A percentile compares a stretch with the other conserved stretches of the same genome.
phyloP scores from a whole-genome alignment of 2,329 filamentous ascomycete genomes.

The Chrysosporium keratinophilum region DNA sequence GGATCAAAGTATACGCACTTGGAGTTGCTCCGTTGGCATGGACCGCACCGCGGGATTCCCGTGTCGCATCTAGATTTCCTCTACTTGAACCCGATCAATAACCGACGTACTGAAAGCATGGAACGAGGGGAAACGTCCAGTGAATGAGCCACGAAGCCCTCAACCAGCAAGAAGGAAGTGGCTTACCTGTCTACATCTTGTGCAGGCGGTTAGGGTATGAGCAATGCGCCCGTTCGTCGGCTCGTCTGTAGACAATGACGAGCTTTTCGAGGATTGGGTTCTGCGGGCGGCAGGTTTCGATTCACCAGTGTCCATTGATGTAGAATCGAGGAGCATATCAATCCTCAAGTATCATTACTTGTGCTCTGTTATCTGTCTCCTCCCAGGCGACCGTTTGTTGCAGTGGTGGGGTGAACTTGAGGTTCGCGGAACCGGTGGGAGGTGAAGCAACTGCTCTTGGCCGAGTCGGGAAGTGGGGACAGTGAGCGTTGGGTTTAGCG shows the following conservation, averaged over 20 bases:
- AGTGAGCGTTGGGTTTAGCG: neutral
- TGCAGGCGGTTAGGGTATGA: slow-evolving; percentile 15
- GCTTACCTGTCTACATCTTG: slow-evolving; percentile 15
- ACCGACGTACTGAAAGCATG: neutral
- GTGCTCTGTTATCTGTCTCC: neutral
- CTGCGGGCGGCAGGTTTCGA: slow-evolving; percentile 5
- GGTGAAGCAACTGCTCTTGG: neutral
- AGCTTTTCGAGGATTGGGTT: neutral
- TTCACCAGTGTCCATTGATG: slow-evolving; percentile 10
- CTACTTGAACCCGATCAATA: slow-evolving; percentile 36
- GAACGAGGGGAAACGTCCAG: neutral
- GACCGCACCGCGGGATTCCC: slow-evolving; percentile 77
- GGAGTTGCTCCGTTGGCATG: slow-evolving; percentile 84
- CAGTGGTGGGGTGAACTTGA: neutral
- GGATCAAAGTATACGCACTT: slow-evolving; percentile 94
- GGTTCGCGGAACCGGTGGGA: neutral
- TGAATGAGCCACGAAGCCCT: neutral
- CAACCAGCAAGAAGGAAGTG: neutral
- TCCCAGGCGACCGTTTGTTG: neutral
- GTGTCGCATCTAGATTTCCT: slow-evolving; percentile 95
- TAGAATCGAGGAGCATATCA: neutral
- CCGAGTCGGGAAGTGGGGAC: slow-evolving; percentile 8
- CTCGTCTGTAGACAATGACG: slow-evolving; percentile 1
- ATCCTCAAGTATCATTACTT: neutral
- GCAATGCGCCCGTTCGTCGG: slow-evolving; percentile 12